Evolutionary conservation across 176 grass and related monocot genomes (phyloP).

Genomic region (Calamus simplicifolius): DNA sequence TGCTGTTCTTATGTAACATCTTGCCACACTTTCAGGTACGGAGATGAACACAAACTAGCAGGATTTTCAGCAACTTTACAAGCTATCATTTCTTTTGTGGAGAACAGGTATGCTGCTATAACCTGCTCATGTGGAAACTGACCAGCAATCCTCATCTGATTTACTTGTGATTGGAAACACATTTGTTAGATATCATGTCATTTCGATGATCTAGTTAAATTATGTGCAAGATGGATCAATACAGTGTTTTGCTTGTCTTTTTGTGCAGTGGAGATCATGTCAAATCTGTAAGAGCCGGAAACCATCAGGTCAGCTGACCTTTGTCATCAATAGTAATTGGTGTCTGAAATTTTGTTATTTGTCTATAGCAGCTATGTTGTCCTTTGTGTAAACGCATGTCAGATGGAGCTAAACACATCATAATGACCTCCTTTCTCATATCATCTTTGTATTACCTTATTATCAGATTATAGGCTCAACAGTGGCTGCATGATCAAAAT

Average conservation of each 20-base stretch:
- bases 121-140: not conserved
- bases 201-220: not conserved
- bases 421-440: no score
- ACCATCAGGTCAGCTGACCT: slow-evolving; percentile 64
- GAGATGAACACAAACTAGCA: slow-evolving; percentile 96
- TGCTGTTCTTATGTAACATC: not conserved
- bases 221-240: not conserved
- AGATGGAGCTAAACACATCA: no score
- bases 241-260: slow-evolving; percentile 4
- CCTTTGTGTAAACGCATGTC: no score
- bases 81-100: slow-evolving; percentile 92
- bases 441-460: no score
- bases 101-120: slow-evolving; percentile 53
- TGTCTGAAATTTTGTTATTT: not conserved
- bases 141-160: not conserved
- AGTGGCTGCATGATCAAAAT: no score
- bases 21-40: slow-evolving; percentile 52
- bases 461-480: no score
- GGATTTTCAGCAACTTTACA: slow-evolving; percentile 96
- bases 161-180: not conserved
- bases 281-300: slow-evolving; percentile 90
- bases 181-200: not conserved
- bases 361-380: not conserved
- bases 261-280: slow-evolving; percentile 65
- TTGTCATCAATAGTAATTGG: not conserved